phyloP scores from a whole-genome alignment of 1,284 basidiomycete genomes.

The Lignosus rhinocerotis region DNA sequence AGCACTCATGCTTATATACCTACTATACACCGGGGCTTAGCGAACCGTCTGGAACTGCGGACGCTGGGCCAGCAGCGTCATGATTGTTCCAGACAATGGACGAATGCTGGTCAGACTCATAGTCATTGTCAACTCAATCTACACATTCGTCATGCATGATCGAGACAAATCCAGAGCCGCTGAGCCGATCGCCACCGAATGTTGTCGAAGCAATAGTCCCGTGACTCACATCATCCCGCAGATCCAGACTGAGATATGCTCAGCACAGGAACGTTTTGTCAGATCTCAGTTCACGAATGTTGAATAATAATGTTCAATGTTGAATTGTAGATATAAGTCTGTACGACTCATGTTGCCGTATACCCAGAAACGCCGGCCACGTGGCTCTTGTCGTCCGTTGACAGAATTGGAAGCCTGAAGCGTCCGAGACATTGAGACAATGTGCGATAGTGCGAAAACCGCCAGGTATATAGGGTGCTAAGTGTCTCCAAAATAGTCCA shows the following conservation, averaged over 20 bases:
- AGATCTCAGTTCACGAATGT: too few species aligned
- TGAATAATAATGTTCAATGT: too few species aligned
- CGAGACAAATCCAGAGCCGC: constrained; percentile 20
- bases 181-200: constrained; percentile 12
- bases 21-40: too few species aligned
- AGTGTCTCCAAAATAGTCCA: background rate
- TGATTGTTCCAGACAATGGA: background rate
- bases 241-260: too few species aligned
- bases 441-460: background rate
- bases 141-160: constrained; percentile 18
- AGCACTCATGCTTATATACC: too few species aligned
- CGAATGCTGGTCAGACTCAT: background rate
- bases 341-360: too few species aligned
- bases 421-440: background rate
- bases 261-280: too few species aligned
- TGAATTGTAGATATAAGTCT: too few species aligned
- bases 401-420: background rate
- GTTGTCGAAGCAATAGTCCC: constrained; percentile 14
- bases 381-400: background rate
- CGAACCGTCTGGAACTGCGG: constrained; percentile 10
- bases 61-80: background rate
- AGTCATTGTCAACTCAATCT: background rate
- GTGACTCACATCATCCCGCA: constrained; percentile 4
- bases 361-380: background rate
- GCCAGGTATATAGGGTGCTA: too few species aligned